Evolutionary conservation across 805 yeast species (phyloP).

Genomic region (Kodamaea jinghongensis): DNA sequence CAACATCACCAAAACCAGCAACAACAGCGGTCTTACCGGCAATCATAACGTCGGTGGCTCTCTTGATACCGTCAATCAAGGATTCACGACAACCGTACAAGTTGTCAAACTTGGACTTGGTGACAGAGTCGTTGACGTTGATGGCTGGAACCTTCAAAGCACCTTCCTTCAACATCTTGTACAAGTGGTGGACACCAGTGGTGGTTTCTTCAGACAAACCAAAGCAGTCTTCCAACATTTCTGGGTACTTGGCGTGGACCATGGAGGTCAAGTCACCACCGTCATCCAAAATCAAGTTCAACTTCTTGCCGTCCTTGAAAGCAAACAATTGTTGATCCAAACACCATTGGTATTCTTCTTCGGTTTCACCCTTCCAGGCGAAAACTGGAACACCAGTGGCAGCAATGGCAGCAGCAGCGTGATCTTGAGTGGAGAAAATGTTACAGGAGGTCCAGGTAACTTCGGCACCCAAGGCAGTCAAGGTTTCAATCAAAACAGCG

Average conservation of each 20-base stretch:
- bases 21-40: conserved; percentile 99
- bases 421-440: conserved; percentile 99
- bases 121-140: conserved; percentile 97
- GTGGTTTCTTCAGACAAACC: conserved; percentile 99
- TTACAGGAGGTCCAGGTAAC: conserved; percentile 99
- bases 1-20: conserved; percentile 99
- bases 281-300: conserved; percentile 96
- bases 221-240: conserved; percentile 89
- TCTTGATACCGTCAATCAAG: conserved; percentile 96
- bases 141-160: conserved; percentile 96
- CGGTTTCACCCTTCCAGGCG: conserved; percentile 99
- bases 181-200: conserved; percentile 99
- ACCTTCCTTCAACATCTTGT: conserved; percentile 90
- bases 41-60: conserved; percentile 99
- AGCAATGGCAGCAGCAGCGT: conserved; percentile 99
- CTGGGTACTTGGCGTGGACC: conserved; percentile 97
- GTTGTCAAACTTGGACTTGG: conserved; percentile 99
- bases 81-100: conserved; percentile 99
- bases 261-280: conserved; percentile 98
- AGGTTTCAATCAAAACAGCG: conserved; percentile 96
- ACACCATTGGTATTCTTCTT: conserved; percentile 99
- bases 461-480: conserved; percentile 97
- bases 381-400: conserved; percentile 99
- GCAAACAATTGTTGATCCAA: conserved; percentile 98
- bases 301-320: conserved; percentile 92